Percentiles rank a stretch among this genome's conserved stretches.
Evolutionary conservation across 352 stramenopile genomes (phyloP).

Genomic region (Globisporangium irregulare): DNA sequence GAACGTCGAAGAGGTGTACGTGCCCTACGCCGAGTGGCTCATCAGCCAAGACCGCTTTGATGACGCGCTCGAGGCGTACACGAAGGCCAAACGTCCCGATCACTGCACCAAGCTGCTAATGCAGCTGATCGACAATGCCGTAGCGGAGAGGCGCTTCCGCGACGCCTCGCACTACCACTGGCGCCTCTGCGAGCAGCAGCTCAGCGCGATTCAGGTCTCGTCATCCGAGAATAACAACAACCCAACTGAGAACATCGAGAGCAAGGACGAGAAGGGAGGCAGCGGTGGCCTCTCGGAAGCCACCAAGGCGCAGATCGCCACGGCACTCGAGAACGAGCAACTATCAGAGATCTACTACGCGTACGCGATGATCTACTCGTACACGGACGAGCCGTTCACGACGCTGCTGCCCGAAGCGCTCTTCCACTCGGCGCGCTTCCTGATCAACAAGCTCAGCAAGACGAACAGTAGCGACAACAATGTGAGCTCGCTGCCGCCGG

Average conservation of each 20-base stretch:
- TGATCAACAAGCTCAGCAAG: slow-evolving; percentile 88
- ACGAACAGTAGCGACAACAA: slow-evolving; percentile 17
- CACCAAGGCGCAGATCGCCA: slow-evolving; percentile 26
- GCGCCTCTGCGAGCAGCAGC: slow-evolving; percentile 84
- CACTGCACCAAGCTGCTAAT: slow-evolving; percentile 81
- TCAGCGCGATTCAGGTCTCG: slow-evolving; percentile 33
- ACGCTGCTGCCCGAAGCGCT: slow-evolving; percentile 89
- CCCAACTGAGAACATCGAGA: slow-evolving; percentile 19
- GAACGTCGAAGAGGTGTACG: slow-evolving; percentile 88
- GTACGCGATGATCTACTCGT: slow-evolving; percentile 91
- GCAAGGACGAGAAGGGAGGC: background rate
- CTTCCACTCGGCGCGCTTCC: slow-evolving; percentile 90
- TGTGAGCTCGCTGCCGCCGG: slow-evolving; percentile 40
- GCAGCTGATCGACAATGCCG: slow-evolving; percentile 89
- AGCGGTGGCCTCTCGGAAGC: slow-evolving; percentile 18
- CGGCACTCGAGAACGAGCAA: slow-evolving; percentile 62
- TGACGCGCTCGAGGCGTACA: slow-evolving; percentile 91
- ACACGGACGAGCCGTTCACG: slow-evolving; percentile 94
- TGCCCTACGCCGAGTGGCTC: slow-evolving; percentile 93
- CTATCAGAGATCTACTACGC: slow-evolving; percentile 92
- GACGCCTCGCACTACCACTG: slow-evolving; percentile 93
- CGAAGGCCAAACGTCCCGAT: slow-evolving; percentile 72
- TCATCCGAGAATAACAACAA: slow-evolving; percentile 11
- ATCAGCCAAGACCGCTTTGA: slow-evolving; percentile 91
- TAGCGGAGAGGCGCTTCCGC: slow-evolving; percentile 82